Conservation (phyloP, 306 rosid species). For the Sophora flavescens region DNA sequence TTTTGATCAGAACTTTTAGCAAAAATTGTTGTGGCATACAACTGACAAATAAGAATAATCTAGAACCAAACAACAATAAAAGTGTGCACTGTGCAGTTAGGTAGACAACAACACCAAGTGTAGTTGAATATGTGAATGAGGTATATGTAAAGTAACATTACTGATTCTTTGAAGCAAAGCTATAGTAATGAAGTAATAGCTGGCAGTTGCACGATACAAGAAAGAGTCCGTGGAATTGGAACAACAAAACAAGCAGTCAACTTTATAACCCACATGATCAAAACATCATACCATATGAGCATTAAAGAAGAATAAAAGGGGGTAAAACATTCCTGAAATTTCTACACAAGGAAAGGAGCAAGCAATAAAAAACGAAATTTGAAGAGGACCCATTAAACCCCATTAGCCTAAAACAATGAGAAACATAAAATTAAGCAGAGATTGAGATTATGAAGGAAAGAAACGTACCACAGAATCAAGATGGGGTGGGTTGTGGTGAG, state of each 20-base stretch:
- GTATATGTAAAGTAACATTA: background rate
- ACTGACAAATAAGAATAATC: slow-evolving; percentile 17
- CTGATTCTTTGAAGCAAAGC: background rate
- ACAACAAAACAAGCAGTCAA: background rate
- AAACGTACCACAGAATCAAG: slow-evolving; percentile 3
- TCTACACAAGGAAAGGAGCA: background rate
- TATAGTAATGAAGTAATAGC: slow-evolving; percentile 3
- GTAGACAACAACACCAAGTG: slow-evolving; percentile 3
- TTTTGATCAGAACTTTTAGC: background rate
- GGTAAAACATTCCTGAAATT: slow-evolving; percentile 14
- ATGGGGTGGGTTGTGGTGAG: background rate
- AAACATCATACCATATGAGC: background rate
- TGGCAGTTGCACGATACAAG: background rate
- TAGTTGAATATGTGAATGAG: background rate
- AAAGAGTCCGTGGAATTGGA: slow-evolving; percentile 8
- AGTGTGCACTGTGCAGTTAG: background rate
- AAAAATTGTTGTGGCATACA: background rate
- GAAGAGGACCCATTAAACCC: slow-evolving; percentile 38
- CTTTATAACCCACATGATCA: background rate
- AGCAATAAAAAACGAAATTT: slow-evolving; percentile 17
- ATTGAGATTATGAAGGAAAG: background rate
- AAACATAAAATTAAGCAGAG: slow-evolving; percentile 11
- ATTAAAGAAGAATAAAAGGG: background rate
- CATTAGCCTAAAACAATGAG: background rate
- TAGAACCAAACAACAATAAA: slow-evolving; percentile 19